Conservation (phyloP, 208 protist genomes). For the Angomonas deanei region DNA sequence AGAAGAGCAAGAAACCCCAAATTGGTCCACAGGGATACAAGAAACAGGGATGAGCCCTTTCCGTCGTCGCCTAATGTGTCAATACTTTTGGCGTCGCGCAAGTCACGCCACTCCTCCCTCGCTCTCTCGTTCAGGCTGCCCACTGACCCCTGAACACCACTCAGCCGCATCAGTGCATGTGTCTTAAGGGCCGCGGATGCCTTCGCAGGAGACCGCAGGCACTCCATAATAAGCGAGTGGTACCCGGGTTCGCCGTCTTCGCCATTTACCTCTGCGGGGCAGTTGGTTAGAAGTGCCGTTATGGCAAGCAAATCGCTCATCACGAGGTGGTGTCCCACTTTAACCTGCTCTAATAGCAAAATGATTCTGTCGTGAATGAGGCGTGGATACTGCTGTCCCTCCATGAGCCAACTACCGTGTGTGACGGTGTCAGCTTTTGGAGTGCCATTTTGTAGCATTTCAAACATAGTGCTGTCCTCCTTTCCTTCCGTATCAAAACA, state of each 20-base stretch:
- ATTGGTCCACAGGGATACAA: neutral
- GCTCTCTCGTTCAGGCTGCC: neutral
- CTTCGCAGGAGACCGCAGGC: neutral
- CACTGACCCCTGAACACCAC: neutral
- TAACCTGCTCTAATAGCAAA: neutral
- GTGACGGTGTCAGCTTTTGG: neutral
- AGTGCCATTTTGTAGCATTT: too few relatives aligned
- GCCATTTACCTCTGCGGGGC: neutral
- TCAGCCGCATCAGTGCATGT: neutral
- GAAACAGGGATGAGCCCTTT: neutral
- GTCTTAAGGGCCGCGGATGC: neutral
- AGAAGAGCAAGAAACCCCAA: neutral
- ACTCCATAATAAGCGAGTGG: neutral
- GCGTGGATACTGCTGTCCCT: too few relatives aligned
- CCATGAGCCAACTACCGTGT: too few relatives aligned
- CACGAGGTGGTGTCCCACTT: neutral
- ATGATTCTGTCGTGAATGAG: neutral
- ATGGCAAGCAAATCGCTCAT: neutral
- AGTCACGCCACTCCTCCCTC: neutral
- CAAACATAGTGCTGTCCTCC: neutral
- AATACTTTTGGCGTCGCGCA: neutral
- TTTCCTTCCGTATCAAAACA: neutral
- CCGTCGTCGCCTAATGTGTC: neutral
- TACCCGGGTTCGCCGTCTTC: neutral
- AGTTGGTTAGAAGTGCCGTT: neutral